phyloP scores from a whole-genome alignment of 2,329 filamentous ascomycete species.

The Cytospora mali region DNA sequence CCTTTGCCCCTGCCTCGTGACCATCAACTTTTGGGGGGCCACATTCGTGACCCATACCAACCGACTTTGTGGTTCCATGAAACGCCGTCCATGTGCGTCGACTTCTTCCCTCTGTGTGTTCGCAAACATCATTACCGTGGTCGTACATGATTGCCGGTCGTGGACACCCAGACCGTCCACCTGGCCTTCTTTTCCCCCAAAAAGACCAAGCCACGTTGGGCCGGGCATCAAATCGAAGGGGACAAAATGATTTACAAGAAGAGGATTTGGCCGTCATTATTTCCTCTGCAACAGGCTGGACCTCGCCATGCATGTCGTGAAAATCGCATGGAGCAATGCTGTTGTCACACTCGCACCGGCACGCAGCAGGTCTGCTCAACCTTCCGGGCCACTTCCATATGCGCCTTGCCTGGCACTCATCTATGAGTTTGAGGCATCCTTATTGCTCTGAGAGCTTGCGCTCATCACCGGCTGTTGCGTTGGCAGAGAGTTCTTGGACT shows the following conservation, averaged over 20 bases:
- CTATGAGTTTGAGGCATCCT: conserved; percentile 77
- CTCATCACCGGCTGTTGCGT: conserved; percentile 75
- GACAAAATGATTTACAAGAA: conserved; percentile 14
- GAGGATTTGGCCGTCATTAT: not conserved
- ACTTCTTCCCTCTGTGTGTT: not conserved
- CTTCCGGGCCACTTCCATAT: not conserved
- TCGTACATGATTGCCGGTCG: conserved; percentile 9
- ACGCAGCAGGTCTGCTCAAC: not conserved
- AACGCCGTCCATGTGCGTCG: conserved; percentile 6
- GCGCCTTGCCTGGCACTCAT: not conserved
- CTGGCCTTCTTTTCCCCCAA: conserved; percentile 8
- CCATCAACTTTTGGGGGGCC: conserved; percentile 1
- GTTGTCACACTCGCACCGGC: not conserved
- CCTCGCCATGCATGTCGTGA: not conserved
- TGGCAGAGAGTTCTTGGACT: conserved; percentile 67
- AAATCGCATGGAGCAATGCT: not conserved
- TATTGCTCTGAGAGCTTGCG: conserved; percentile 87
- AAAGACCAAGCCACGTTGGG: not conserved
- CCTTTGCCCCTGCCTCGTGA: not conserved
- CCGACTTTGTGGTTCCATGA: not conserved
- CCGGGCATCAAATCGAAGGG: conserved; percentile 1
- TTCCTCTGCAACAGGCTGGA: not conserved
- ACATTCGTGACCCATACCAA: not conserved
- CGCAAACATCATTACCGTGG: conserved; percentile 17
- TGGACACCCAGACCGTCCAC: conserved; percentile 5